Conservation (phyloP, 176 grass and related monocot species). For the Musa schizocarpa region DNA sequence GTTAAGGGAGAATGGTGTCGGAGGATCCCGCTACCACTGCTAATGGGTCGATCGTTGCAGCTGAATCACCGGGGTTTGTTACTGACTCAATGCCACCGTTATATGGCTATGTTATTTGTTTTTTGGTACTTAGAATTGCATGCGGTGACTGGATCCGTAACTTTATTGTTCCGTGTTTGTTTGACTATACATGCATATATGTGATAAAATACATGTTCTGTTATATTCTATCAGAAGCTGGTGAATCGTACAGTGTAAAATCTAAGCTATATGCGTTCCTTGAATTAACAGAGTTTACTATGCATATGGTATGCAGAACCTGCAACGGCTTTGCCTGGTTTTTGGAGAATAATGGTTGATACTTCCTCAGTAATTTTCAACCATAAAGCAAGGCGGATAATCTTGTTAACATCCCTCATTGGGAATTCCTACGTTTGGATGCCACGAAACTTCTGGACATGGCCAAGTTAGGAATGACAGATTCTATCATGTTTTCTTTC, state of each 20-base stretch:
- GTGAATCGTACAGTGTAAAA: too few relatives aligned
- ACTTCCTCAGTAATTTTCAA: background rate
- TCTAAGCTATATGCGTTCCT: too few relatives aligned
- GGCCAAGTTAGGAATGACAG: background rate
- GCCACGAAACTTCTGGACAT: background rate
- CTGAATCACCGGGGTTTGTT: conserved; percentile 27
- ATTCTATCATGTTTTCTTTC: background rate
- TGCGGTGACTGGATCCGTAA: background rate
- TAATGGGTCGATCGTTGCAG: conserved; percentile 24
- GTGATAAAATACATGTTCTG: too few relatives aligned
- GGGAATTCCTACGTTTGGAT: background rate
- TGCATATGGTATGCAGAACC: too few relatives aligned
- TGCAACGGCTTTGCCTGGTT: background rate
- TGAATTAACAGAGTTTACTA: too few relatives aligned
- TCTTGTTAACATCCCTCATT: background rate
- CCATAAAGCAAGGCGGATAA: background rate
- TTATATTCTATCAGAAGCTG: too few relatives aligned
- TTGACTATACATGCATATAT: too few relatives aligned
- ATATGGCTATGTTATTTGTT: background rate
- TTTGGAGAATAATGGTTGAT: background rate
- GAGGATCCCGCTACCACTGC: conserved; percentile 31
- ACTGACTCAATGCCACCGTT: conserved; percentile 6
- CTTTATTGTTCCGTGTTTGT: too few relatives aligned
- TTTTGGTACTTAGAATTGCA: conserved; percentile 3
- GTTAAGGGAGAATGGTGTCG: conserved; percentile 31